Base-by-base conservation (phyloP, 345 rosid species). In the Balakata baccata region DNA sequence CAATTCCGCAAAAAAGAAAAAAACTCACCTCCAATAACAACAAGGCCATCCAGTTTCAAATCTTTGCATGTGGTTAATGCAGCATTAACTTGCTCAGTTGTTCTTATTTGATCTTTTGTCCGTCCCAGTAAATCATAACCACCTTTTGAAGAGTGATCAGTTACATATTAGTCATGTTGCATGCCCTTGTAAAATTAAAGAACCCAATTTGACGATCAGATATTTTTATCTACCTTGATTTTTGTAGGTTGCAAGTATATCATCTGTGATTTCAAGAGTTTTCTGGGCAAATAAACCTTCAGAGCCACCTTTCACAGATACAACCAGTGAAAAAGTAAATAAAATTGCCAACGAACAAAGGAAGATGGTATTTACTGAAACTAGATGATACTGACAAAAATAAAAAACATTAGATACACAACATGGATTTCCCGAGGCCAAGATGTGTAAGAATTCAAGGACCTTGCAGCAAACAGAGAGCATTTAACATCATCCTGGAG, bases 121-220 rank as follows among this genome's bases (percentile, higher is more conserved):
- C 99, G 85, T 66, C 99, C 99, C 25, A 95, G 85, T 85, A 95
- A 83, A 84, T 95, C 98, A 86, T 89, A 95, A 73, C 99, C 99
- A 78, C 99, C 98, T 95, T 64, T 66, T 37, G 75, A 68, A 76
- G 66, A 37, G 72, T 63, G 56, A 68, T 61, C 25, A 68, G 69
- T 16, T 12, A 65, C 65, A 71, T 72, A 25, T n/a, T 52, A 63
- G 70, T 74, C 70, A 79, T 71, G 38, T 58, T 63, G 45, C 50
- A 73, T 12, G 53, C n/a, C 51, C 41, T 50, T 14, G 23, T 18
- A 43, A 81, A 76, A 70, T 59, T 29, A 18, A 75, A 74, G 45
- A 70, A 53, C 47, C 59, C 23, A 34, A 22, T 54, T 37, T 52
- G 16, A 65, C 11, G 78, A 65, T 74, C 70, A 17, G 54, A 73